Conservation (phyloP, 2,329 filamentous ascomycete genomes). For the Penicillium aurantiogriseum region DNA sequence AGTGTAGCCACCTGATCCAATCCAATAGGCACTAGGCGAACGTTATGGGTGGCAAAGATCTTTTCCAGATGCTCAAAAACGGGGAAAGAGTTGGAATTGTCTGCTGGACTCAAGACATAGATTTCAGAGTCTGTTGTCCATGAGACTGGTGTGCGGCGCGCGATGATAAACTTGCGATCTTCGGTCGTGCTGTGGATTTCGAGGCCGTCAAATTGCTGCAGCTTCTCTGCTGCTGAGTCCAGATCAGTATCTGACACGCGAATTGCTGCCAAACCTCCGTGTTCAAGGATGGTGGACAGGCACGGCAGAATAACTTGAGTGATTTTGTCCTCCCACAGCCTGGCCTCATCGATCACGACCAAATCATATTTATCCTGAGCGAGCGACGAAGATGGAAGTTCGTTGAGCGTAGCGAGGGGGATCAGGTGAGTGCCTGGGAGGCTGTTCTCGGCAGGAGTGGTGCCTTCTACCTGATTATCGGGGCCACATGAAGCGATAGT, state of each 20-base stretch:
- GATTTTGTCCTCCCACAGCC: conserved; percentile 7
- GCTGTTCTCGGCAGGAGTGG: not conserved
- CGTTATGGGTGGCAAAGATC: conserved; percentile 13
- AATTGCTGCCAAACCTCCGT: conserved; percentile 14
- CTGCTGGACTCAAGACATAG: conserved; percentile 11
- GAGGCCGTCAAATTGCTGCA: conserved; percentile 8
- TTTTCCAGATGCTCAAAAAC: conserved; percentile 12
- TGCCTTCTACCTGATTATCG: not conserved
- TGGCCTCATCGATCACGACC: conserved; percentile 14
- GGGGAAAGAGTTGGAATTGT: not conserved
- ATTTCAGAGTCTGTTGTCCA: conserved; percentile 19
- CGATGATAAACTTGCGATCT: conserved; percentile 13
- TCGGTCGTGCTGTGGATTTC: conserved; percentile 13
- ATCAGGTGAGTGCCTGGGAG: conserved; percentile 2
- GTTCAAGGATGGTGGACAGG: conserved; percentile 7
- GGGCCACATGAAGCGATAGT: conserved; percentile 9
- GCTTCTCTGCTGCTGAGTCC: not conserved
- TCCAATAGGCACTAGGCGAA: conserved; percentile 9
- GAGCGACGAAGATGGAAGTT: conserved; percentile 9
- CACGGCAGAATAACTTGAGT: conserved; percentile 2
- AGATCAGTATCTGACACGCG: conserved; percentile 8
- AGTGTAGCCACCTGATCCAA: conserved; percentile 12
- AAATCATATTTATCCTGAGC: conserved; percentile 14
- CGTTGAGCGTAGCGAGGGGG: not conserved
- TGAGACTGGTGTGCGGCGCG: conserved; percentile 7